Base-by-base conservation (phyloP, 2,329 filamentous ascomycete species). In the Cyclaneusma minus region DNA sequence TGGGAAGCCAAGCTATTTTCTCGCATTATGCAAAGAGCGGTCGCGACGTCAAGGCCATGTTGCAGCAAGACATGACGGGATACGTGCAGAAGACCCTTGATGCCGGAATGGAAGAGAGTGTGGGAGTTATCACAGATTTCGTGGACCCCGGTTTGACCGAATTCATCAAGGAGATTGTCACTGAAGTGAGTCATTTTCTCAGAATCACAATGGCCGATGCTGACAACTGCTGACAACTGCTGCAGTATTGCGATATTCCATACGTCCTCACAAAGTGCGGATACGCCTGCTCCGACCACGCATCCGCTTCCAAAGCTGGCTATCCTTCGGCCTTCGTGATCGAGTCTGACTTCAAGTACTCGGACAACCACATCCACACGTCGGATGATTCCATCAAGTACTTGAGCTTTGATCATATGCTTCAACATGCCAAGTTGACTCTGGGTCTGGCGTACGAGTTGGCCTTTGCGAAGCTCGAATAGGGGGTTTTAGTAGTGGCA, bases 21-120 rank as follows among this genome's bases (percentile, higher is more conserved):
- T 64, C 68, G 26, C 57, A 68, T 6, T 95, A 95, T 46, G 74
- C 80, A 52, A 70, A 74, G 48, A 54, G 67, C 13, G 64, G 66
- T 16, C 68, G 75, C 14, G 72, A 87, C 37, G 65, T 95, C 50
- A 91, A 87, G 56, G 87, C 87, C 17, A 95, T 95, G 89, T 68
- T 95, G 29, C 87, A 95, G 58, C 87, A 95, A 54, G 87, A 95
- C 52, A 95, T 95, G 87, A 92, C 83, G 2, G 87, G 87, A 11
- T 94, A 78, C 48, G 67, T 84, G 4, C 71, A 85, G 48, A 75
- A 74, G 43, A 92, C 84, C 0, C 56, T 89, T 12, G 79, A 89
- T 37, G 76, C 81, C 3, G 84, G 84, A 32, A 64, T 81, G 51
- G 66, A 72, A 4, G 87, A 94, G 60, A 77, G 73, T 23, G 80